Base-by-base conservation (phyloP, 2,329 filamentous ascomycete genomes). In the Neonectria neomacrospora region DNA sequence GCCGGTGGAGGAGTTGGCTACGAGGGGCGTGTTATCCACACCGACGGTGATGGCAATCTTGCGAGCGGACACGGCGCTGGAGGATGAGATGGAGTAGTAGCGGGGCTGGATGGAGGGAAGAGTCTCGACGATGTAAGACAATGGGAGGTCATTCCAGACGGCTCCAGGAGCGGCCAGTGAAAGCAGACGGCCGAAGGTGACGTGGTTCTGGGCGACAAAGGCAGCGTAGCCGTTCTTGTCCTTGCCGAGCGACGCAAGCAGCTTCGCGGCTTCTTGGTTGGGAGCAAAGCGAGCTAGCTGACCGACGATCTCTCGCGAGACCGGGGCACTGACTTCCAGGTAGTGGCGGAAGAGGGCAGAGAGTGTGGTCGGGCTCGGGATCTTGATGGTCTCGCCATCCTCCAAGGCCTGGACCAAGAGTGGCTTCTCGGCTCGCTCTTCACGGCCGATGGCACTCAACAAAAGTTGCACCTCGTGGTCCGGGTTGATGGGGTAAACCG, bases 41-140 rank as follows among this genome's bases (percentile, higher is more conserved):
- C 67, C 66, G 7, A 69, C 71, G 8, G 73, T 70, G 34, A 74
- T 73, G 42, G 71, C 54, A 39, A 73, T 63, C 11, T 54, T 73
- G 26, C 67, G 65, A 6, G 70, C 64, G 6, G 68, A 71, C 6
- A 74, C 67, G 26, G 80, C 76, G 14, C 78, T 80, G 8, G 86
- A 88, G 1, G 85, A 88, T 0, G 86, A 89, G 62, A 89, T 89
- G 7, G 84, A 87, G 73, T 90, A 90, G 64, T 88, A 86, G 4
- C 87, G 85, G 10, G 87, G 80, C 12, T 85, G 65, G 9, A 71
- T 47, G 0, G 81, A 80, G 1, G 85, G 84, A 1, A 89, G 80
- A 71, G 85, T 85, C 54, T 84, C 81, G 7, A 91, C 78, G 72
- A 89, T 86, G 51, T 83, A 81, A 1, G 82, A 80, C 5, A 90